These are phyloP conservation scores for Pyrenula aspistea DNA, from an alignment of 495 filamentous ascomycete genomes.

Conservation along the genomic window DNA sequence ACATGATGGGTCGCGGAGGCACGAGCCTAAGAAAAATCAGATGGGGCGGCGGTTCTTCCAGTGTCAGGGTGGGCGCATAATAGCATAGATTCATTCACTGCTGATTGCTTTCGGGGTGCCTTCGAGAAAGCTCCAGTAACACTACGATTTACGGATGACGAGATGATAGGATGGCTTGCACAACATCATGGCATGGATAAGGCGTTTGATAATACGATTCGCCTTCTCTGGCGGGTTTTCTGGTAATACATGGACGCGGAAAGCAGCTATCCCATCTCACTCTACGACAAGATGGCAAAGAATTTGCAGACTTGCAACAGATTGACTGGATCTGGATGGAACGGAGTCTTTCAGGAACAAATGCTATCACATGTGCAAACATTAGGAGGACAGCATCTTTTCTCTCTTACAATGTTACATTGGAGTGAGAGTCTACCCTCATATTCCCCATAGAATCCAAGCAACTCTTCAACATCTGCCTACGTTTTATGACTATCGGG, in stretches of 20 bases:
- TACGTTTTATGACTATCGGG: no score
- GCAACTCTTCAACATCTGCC: background rate
- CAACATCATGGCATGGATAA: background rate
- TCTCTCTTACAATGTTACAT: background rate
- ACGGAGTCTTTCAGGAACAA: background rate
- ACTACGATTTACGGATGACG: no score
- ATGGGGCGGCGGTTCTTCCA: constrained; percentile 19
- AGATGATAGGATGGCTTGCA: no score
- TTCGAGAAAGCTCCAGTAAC: background rate
- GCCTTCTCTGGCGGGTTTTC: no score
- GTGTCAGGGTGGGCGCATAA: background rate
- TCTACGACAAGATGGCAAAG: background rate
- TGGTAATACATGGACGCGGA: no score
- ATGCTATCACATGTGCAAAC: background rate
- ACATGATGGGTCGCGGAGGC: constrained; percentile 23
- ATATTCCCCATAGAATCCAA: background rate
- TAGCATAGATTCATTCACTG: no score
- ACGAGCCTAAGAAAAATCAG: constrained; percentile 29
- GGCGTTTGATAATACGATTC: no score
- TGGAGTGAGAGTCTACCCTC: background rate
- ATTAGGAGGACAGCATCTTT: background rate
- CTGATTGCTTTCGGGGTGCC: no score
- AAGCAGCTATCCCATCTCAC: background rate
- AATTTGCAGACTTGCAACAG: background rate
- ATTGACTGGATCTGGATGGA: background rate